Conservation (phyloP, 495 filamentous ascomycete species). For the Mycothermus thermophilus region DNA sequence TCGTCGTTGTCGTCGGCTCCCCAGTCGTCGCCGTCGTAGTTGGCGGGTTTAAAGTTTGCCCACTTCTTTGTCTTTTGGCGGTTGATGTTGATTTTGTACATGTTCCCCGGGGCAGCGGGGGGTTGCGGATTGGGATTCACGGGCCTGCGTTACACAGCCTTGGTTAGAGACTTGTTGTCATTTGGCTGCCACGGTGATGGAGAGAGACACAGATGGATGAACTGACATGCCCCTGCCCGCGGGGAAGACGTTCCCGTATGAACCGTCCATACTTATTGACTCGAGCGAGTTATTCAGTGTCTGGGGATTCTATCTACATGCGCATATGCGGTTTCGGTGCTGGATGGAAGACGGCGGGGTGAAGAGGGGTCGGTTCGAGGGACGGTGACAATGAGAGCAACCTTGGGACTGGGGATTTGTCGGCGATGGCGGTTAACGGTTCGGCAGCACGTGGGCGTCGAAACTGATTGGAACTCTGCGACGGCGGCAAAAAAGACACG, state of each 20-base stretch:
- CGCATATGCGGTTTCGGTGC: neutral
- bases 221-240: conserved; percentile 12
- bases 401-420: too few species aligned
- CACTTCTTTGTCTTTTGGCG: conserved; percentile 88
- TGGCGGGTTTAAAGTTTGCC: conserved; percentile 76
- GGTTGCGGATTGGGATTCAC: too few species aligned
- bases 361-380: too few species aligned
- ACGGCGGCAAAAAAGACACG: too few species aligned
- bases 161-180: neutral
- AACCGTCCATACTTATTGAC: conserved; percentile 16
- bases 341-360: too few species aligned
- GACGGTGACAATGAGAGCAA: too few species aligned
- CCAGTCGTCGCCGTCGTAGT: conserved; percentile 93
- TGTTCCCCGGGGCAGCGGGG: too few species aligned
- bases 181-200: neutral
- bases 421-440: too few species aligned
- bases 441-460: too few species aligned
- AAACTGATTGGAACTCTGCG: too few species aligned
- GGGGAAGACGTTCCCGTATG: conserved; percentile 22
- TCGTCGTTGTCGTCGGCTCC: conserved; percentile 73
- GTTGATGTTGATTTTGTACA: conserved; percentile 63
- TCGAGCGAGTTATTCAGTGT: too few species aligned
- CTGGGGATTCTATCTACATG: conserved; percentile 1
- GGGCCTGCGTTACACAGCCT: conserved; percentile 13
- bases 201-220: neutral